These are phyloP conservation scores for Alternaria sp. DNA, from an alignment of 2,329 filamentous ascomycete species.

Conservation along the genomic window DNA sequence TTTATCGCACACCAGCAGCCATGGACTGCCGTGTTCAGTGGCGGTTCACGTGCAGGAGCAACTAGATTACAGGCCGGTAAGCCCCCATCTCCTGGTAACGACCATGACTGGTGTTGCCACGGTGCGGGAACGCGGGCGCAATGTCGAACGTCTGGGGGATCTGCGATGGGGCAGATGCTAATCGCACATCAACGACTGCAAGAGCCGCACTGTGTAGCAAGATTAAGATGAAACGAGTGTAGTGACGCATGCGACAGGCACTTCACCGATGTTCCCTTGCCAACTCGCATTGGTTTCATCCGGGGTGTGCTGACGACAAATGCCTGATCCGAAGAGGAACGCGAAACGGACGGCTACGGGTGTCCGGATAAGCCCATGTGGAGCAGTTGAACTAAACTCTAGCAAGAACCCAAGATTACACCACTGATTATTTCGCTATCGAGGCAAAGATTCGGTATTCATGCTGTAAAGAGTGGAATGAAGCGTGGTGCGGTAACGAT, in stretches of 20 bases:
- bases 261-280: constrained; percentile 1
- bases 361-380: neutral
- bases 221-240: constrained; percentile 1
- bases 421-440: neutral
- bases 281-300: constrained; percentile 4
- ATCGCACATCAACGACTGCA: constrained; percentile 6
- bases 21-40: neutral
- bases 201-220: constrained; percentile 1
- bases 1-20: neutral
- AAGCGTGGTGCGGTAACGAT: neutral
- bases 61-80: neutral
- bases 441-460: neutral
- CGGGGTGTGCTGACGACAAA: constrained; percentile 1
- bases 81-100: neutral
- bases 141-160: constrained; percentile 10
- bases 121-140: neutral
- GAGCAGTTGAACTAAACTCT: neutral
- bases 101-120: constrained; percentile 2
- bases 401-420: neutral
- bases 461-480: neutral
- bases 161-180: constrained; percentile 3
- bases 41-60: neutral
- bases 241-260: neutral
- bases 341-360: neutral
- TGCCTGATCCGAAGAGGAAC: constrained; percentile 4